Percentiles rank a stretch among this genome's conserved stretches.
Evolutionary conservation across 768 basidiomycete genomes (phyloP).

Genomic region (Boletus vinaceobasis): DNA sequence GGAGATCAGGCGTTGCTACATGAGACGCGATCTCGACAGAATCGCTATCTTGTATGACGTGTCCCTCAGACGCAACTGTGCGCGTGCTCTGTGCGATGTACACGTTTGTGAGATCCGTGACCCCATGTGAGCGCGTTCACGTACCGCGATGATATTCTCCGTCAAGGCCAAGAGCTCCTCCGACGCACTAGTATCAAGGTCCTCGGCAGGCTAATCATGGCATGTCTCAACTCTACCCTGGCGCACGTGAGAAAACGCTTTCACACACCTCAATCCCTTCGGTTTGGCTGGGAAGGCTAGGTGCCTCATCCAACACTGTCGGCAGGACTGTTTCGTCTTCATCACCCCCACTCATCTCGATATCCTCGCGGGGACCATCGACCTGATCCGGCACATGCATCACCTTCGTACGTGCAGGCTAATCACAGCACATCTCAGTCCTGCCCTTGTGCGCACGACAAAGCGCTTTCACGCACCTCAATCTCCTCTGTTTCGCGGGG

Average conservation of each 20-base stretch:
- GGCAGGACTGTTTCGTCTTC: too few relatives aligned
- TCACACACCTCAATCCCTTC: background rate
- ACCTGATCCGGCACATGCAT: background rate
- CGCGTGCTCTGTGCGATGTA: constrained; percentile 1
- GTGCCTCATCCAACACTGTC: background rate
- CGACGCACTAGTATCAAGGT: background rate
- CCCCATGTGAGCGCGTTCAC: background rate
- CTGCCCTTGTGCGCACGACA: background rate
- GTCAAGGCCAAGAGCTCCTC: background rate
- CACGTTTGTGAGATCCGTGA: background rate
- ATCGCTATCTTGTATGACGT: background rate
- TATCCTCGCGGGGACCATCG: background rate
- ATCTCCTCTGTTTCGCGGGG: background rate
- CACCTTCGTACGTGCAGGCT: background rate
- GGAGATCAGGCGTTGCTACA: constrained; percentile 8
- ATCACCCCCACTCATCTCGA: background rate
- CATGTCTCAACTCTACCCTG: background rate
- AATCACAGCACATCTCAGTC: background rate
- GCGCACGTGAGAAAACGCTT: background rate
- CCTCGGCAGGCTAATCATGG: background rate
- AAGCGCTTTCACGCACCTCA: background rate
- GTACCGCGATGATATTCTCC: background rate
- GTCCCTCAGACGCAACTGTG: background rate
- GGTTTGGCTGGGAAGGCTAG: background rate
- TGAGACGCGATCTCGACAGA: background rate